Conservation (phyloP, 768 basidiomycete genomes). For the Kwoniella heveanensis region DNA sequence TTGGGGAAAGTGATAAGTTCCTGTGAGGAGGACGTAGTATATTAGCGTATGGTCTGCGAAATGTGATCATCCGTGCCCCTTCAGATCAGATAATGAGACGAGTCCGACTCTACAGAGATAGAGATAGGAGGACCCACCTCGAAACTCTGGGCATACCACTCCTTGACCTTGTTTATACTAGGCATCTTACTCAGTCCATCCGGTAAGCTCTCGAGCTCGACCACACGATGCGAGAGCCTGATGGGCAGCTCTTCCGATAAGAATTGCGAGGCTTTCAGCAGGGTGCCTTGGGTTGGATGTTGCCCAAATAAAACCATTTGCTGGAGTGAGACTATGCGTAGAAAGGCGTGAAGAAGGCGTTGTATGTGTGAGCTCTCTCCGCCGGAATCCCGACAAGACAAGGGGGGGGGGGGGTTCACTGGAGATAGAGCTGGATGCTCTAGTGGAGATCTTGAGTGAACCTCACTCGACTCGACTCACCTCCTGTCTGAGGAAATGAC, state of each 20-base stretch:
- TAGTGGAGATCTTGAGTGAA: no score
- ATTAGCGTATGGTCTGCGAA: neutral
- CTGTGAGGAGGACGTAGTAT: conserved; percentile 58
- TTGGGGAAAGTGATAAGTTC: conserved; percentile 86
- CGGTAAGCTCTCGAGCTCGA: conserved; percentile 91
- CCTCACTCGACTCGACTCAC: conserved; percentile 59
- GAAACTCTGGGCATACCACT: conserved; percentile 99
- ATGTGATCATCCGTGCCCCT: no score
- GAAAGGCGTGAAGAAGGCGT: neutral
- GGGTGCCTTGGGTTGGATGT: conserved; percentile 89
- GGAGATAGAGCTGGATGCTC: no score
- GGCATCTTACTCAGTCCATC: conserved; percentile 89
- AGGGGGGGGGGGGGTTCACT: no score
- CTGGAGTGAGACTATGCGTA: conserved; percentile 75
- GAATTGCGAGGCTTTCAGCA: conserved; percentile 69
- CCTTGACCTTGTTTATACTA: conserved; percentile 86
- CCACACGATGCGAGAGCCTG: conserved; percentile 89
- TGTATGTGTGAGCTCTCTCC: no score
- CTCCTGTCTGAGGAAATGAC: conserved; percentile 88
- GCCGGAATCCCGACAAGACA: no score
- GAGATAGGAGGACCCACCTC: no score
- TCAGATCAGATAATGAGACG: no score
- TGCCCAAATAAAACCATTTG: conserved; percentile 99
- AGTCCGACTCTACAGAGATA: no score
- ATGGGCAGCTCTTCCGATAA: conserved; percentile 86